A percentile compares a stretch with the other conserved stretches of the same genome.
phyloP scores from a whole-genome alignment of 164 flowering plant species.

The Litsea cubeba region DNA sequence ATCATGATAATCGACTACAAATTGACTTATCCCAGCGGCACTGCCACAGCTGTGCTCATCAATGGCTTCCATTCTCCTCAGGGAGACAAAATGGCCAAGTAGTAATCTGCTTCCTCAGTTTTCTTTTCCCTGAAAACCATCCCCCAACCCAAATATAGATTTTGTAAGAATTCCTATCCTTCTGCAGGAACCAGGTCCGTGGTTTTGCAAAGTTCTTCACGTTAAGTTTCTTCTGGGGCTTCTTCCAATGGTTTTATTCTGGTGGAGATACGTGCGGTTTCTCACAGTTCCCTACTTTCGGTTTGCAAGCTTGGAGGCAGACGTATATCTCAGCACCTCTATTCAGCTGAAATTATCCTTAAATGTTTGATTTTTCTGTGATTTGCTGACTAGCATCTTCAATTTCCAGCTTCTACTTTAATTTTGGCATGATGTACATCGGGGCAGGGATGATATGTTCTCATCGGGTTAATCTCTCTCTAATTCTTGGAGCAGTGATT shows the following conservation, averaged over 20 bases:
- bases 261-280: slow-evolving; percentile 21
- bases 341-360: not conserved
- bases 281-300: slow-evolving; percentile 19
- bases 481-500: slow-evolving; percentile 85
- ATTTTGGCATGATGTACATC: slow-evolving; percentile 67
- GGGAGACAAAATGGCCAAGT: slow-evolving; percentile 71
- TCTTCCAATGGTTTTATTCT: slow-evolving; percentile 22
- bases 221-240: slow-evolving; percentile 15
- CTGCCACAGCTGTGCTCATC: slow-evolving; percentile 84
- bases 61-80: slow-evolving; percentile 70
- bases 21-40: slow-evolving; percentile 74
- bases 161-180: not conserved
- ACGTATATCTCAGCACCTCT: slow-evolving; percentile 2
- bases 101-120: slow-evolving; percentile 1
- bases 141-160: not conserved
- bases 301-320: slow-evolving; percentile 17
- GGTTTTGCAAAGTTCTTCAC: slow-evolving; percentile 15
- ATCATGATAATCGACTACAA: slow-evolving; percentile 79
- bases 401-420: slow-evolving; percentile 73
- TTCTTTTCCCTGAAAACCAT: not conserved
- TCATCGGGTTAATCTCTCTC: slow-evolving; percentile 71
- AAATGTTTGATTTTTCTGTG: not conserved
- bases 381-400: not conserved
- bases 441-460: slow-evolving; percentile 94
- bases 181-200: slow-evolving; percentile 40